Evolutionary conservation across 805 yeast genomes (phyloP).

Genomic region (Spathaspora arborariae): DNA sequence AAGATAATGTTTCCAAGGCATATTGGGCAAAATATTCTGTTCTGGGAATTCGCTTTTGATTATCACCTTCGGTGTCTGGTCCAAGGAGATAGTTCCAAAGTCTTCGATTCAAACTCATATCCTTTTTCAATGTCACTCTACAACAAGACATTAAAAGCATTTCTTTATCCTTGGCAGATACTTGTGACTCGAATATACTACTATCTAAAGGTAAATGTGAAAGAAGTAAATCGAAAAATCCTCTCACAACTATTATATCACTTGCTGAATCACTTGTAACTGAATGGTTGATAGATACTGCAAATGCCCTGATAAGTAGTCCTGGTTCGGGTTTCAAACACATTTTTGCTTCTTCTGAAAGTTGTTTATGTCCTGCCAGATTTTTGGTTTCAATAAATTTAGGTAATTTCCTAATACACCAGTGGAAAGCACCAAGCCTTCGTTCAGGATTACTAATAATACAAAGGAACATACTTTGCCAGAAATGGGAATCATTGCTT

Average conservation of each 20-base stretch:
- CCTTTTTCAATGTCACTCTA: slow-evolving; percentile 68
- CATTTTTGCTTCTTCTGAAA: slow-evolving; percentile 51
- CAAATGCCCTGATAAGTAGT: slow-evolving; percentile 67
- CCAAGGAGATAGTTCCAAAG: slow-evolving; percentile 93
- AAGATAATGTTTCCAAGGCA: slow-evolving; percentile 49
- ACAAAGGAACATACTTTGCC: slow-evolving; percentile 78
- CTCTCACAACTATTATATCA: slow-evolving; percentile 74
- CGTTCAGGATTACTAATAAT: slow-evolving; percentile 77
- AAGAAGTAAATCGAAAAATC: slow-evolving; percentile 78
- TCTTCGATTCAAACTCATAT: slow-evolving; percentile 92
- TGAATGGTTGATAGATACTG: slow-evolving; percentile 53
- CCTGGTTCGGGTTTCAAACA: slow-evolving; percentile 79
- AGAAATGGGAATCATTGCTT: slow-evolving; percentile 69
- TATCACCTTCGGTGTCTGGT: slow-evolving; percentile 44
- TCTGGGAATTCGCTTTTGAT: not conserved
- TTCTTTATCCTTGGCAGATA: slow-evolving; percentile 52
- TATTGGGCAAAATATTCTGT: slow-evolving; percentile 56
- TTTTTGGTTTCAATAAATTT: slow-evolving; percentile 28
- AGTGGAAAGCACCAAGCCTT: slow-evolving; percentile 78
- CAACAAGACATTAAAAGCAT: slow-evolving; percentile 60
- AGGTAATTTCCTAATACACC: slow-evolving; percentile 69
- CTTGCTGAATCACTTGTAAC: slow-evolving; percentile 32
- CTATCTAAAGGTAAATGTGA: slow-evolving; percentile 65
- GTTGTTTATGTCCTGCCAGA: slow-evolving; percentile 9
- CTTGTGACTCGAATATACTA: slow-evolving; percentile 45